Conservation (phyloP, 2,329 filamentous ascomycete species). For the Colletotrichum caudatum region DNA sequence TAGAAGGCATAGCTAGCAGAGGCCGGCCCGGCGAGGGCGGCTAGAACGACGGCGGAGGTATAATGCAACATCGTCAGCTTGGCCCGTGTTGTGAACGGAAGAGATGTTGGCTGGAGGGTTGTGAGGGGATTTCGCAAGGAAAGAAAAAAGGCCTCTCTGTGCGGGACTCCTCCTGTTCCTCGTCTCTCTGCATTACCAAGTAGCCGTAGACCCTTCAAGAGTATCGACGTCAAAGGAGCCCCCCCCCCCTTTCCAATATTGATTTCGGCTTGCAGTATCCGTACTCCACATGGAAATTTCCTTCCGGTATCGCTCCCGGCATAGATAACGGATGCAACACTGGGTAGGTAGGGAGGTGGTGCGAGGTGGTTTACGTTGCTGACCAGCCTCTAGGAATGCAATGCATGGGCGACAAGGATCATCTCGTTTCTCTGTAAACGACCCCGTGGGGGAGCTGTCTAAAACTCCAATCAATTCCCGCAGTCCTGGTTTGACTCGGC, state of each 20-base stretch:
- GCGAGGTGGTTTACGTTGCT: constrained; percentile 9
- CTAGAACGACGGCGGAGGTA: constrained; percentile 29
- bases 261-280: constrained; percentile 17
- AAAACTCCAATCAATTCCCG: constrained; percentile 16
- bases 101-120: not conserved
- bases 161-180: not conserved
- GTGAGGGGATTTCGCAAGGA: not conserved
- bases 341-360: no score
- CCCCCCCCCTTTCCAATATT: constrained; percentile 11
- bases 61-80: constrained; percentile 37
- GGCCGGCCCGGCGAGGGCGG: constrained; percentile 40
- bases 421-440: constrained; percentile 29
- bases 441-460: constrained; percentile 11
- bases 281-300: constrained; percentile 39
- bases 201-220: not conserved
- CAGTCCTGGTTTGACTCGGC: constrained; percentile 21
- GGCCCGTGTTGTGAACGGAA: not conserved
- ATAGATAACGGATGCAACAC: constrained; percentile 23
- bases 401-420: constrained; percentile 27
- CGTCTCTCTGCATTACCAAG: not conserved
- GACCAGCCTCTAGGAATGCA: constrained; percentile 4
- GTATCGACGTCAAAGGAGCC: constrained; percentile 27
- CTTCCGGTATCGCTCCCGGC: constrained; percentile 39
- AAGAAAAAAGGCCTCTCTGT: not conserved
- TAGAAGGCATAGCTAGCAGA: constrained; percentile 62